Base-by-base conservation (phyloP, 768 basidiomycete genomes). In the Fomitopsis serialis region DNA sequence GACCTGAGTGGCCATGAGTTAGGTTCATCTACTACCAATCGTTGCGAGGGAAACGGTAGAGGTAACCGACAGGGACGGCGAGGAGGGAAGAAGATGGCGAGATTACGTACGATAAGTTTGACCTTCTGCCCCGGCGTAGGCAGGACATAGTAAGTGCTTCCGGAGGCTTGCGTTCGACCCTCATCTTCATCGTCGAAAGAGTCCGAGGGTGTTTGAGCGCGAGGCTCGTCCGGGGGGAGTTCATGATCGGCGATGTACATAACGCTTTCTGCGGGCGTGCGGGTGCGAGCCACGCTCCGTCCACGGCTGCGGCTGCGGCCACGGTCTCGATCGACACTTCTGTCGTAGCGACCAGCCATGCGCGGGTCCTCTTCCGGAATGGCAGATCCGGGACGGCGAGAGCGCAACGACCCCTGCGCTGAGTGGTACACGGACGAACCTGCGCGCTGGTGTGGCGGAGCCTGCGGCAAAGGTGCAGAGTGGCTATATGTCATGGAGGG, bases 121-220 rank as follows among this genome's bases (percentile, higher is more conserved):
- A 87, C 78, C 61, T 88, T 89, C 63, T 87, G 85, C n/a, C 84
- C 83, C 11, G 79, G 78, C 11, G 78, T 74, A 3, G 85, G 85
- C 37, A 87, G 75, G 58, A 88, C 79, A 63, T 87, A 89, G 72
- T 88, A 89, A 2, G 87, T 89, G 63, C 84, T 80, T 21, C 79
- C 84, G 4, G 85, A 85, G 35, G 78, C 78, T 13, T 75, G 67
- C 15, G 37, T 40, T 7, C 37, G 7, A 19, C 19, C 8, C 29
- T 76, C 73, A 43, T 59, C 56, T 29, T 54, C 47, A 4, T 19
- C 25, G 25, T 43, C 50, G 6, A 29, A 25, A n/a, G 40, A 29
- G 22, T 49, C 36, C 15, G 37, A 21, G 22, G 44, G 44, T 22
- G 55, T 61, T 17, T 56, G 45, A 4, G 61, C 48, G 12, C 60